These are phyloP conservation scores for Ceratobasidium sp. DNA, from an alignment of 1,284 basidiomycete genomes.

Conservation along the genomic window DNA sequence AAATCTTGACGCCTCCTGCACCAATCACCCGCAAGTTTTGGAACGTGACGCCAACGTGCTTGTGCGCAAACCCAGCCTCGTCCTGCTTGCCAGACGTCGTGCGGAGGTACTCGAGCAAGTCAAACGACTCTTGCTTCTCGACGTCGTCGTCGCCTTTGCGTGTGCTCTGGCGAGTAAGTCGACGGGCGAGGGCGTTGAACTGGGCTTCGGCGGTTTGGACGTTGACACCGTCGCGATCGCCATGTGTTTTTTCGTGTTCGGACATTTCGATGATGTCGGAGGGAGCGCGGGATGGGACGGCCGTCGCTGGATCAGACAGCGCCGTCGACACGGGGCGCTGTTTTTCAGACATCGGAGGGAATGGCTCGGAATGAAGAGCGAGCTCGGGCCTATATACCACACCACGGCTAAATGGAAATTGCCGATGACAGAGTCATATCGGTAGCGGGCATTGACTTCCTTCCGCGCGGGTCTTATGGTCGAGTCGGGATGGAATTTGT, in stretches of 20 bases:
- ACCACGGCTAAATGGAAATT: not conserved
- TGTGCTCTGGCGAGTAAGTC: slow-evolving; percentile 42
- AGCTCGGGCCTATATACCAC: no score
- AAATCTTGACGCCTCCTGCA: slow-evolving; percentile 62
- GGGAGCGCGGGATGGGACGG: slow-evolving; percentile 20
- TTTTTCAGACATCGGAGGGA: not conserved
- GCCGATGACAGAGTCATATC: not conserved
- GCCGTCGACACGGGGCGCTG: not conserved
- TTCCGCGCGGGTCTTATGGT: not conserved
- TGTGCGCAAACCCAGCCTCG: slow-evolving; percentile 80
- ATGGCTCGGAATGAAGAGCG: not conserved
- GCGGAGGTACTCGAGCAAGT: slow-evolving; percentile 40
- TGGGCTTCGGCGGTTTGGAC: slow-evolving; percentile 36
- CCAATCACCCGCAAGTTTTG: slow-evolving; percentile 72
- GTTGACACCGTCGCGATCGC: slow-evolving; percentile 13
- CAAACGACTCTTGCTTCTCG: slow-evolving; percentile 43
- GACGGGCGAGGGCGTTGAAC: slow-evolving; percentile 38
- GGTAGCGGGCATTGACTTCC: not conserved
- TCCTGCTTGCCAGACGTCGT: slow-evolving; percentile 56
- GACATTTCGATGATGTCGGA: slow-evolving; percentile 34
- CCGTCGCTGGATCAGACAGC: slow-evolving; percentile 38
- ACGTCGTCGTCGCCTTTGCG: slow-evolving; percentile 10
- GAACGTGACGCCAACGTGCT: slow-evolving; percentile 87
- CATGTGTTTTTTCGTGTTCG: slow-evolving; percentile 10
- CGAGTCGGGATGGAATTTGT: not conserved